Percentiles rank a stretch among this genome's conserved stretches.
Evolutionary conservation across 1,284 basidiomycete species (phyloP).

Genomic region (Hemileia vastatrix): DNA sequence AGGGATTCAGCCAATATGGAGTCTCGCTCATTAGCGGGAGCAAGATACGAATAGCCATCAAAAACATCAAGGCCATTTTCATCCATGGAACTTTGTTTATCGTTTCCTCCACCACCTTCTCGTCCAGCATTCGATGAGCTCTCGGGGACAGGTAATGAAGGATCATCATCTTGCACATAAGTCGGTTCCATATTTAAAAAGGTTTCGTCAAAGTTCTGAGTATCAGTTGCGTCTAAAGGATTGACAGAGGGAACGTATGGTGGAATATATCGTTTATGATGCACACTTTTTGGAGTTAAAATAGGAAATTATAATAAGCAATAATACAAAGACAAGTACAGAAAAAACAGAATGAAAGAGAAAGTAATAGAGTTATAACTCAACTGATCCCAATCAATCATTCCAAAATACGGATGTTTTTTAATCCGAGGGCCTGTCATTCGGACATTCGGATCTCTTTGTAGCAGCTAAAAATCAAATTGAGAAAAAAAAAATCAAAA

Average conservation of each 20-base stretch:
- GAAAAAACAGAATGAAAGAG: not conserved
- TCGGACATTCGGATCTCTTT: slow-evolving; percentile 78
- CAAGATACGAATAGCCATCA: slow-evolving; percentile 71
- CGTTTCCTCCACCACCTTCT: slow-evolving; percentile 54
- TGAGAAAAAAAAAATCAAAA: not conserved
- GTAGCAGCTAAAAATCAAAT: slow-evolving; percentile 57
- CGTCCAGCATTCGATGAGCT: slow-evolving; percentile 32
- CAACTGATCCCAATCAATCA: slow-evolving; percentile 80
- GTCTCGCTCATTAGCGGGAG: slow-evolving; percentile 54
- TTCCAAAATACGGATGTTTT: slow-evolving; percentile 86
- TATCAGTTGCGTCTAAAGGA: slow-evolving; percentile 83
- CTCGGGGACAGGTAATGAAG: slow-evolving; percentile 48
- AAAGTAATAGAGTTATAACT: not conserved
- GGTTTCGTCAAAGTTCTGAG: slow-evolving; percentile 92
- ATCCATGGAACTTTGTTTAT: slow-evolving; percentile 54
- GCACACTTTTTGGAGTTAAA: slow-evolving; percentile 50
- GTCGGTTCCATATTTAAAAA: slow-evolving; percentile 66
- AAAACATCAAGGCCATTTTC: slow-evolving; percentile 50
- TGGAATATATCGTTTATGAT: slow-evolving; percentile 87
- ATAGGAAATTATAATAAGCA: not conserved
- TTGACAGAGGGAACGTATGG: slow-evolving; percentile 95
- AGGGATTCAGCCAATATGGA: slow-evolving; percentile 66
- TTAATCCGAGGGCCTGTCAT: slow-evolving; percentile 89
- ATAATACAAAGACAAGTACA: not conserved
- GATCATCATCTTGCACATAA: slow-evolving; percentile 51